Percentiles rank a stretch among this genome's conserved stretches.
Evolutionary conservation across 768 basidiomycete genomes (phyloP).

Genomic region (Naematelia aurantialba): DNA sequence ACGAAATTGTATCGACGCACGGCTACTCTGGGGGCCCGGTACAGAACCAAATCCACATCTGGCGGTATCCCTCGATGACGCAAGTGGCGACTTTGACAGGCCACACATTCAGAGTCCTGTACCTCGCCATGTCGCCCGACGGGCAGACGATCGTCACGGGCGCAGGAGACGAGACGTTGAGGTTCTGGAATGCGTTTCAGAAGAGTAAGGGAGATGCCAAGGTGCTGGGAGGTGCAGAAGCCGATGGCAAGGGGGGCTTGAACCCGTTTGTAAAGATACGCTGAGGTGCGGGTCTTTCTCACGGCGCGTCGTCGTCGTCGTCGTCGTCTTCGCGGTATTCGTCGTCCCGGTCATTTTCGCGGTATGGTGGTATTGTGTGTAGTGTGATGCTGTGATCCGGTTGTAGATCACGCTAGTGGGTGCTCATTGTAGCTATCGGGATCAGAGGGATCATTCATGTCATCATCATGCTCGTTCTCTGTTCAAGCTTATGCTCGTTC

Average conservation of each 20-base stretch:
- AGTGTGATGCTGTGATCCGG: too few species aligned
- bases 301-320: not conserved
- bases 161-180: slow-evolving; percentile 91
- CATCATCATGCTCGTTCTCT: too few species aligned
- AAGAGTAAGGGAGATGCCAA: slow-evolving; percentile 16
- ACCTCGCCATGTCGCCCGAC: slow-evolving; percentile 96
- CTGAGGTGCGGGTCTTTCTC: slow-evolving; percentile 9
- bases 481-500: too few species aligned
- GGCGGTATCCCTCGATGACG: slow-evolving; percentile 79
- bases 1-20: slow-evolving; percentile 96
- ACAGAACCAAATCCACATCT: slow-evolving; percentile 93
- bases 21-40: slow-evolving; percentile 90
- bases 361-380: too few species aligned
- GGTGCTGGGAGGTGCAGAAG: slow-evolving; percentile 8
- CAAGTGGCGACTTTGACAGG: slow-evolving; percentile 94
- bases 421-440: too few species aligned
- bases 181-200: slow-evolving; percentile 93
- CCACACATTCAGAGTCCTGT: slow-evolving; percentile 89
- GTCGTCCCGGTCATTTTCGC: too few species aligned
- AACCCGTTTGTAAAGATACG: slow-evolving; percentile 35
- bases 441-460: too few species aligned
- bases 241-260: slow-evolving; percentile 14
- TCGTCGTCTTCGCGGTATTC: not conserved
- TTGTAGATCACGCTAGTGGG: too few species aligned
- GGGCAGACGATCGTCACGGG: slow-evolving; percentile 98